Evolutionary conservation across 179 eudicot genomes (phyloP).

Genomic region (Camellia oleifera): DNA sequence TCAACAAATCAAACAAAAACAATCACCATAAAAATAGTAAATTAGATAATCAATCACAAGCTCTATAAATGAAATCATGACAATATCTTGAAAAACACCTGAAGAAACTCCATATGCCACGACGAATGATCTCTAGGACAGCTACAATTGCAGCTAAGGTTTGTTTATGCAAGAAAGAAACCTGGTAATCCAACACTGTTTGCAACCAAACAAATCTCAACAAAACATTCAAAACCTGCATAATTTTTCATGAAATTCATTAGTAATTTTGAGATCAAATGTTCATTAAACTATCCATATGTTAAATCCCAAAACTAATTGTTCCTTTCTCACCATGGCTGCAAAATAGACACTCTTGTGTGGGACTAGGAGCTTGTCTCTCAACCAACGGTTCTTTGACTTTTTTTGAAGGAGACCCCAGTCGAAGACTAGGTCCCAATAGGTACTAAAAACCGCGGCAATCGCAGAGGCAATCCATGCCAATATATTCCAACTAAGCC

Average conservation of each 20-base stretch:
- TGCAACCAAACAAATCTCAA: conserved; percentile 48
- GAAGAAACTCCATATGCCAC: conserved; percentile 52
- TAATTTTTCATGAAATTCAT: too few species aligned
- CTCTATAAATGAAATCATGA: too few species aligned
- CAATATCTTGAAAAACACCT: conserved; percentile 26
- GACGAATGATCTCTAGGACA: conserved; percentile 41
- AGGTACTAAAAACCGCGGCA: conserved; percentile 26
- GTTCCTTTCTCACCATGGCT: conserved; percentile 32
- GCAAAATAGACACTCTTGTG: conserved; percentile 32
- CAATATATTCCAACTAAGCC: conserved; percentile 15
- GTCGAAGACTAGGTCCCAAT: conserved; percentile 45
- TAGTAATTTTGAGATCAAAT: background rate
- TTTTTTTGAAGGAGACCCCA: conserved; percentile 43
- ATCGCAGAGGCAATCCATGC: conserved; percentile 28
- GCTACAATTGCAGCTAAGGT: conserved; percentile 24
- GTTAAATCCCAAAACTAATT: background rate
- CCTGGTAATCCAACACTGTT: conserved; percentile 27
- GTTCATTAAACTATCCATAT: too few species aligned
- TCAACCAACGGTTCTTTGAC: conserved; percentile 36
- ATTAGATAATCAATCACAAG: too few species aligned
- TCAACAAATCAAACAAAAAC: too few species aligned
- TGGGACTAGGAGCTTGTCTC: conserved; percentile 45
- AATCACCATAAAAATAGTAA: too few species aligned
- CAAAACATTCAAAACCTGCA: conserved; percentile 36
- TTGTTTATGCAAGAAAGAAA: conserved; percentile 24